Conservation (phyloP, 257 asterid species). For the Galeopsis tetrahit region DNA sequence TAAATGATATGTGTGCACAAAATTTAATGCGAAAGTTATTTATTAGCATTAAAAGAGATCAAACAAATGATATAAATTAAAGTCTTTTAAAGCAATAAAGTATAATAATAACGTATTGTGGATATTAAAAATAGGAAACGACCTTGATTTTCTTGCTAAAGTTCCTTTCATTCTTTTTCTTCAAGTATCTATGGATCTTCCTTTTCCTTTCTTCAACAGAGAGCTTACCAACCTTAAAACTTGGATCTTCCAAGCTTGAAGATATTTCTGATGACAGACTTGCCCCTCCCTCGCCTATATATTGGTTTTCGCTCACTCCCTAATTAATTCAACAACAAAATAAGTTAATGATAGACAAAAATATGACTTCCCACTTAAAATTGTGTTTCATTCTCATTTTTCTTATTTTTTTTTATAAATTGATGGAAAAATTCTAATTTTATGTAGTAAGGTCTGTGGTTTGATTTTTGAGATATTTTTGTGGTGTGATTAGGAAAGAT, state of each 20-base stretch:
- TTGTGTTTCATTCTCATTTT: too few relatives aligned
- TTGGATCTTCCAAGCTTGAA: constrained; percentile 76
- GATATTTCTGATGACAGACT: constrained; percentile 63
- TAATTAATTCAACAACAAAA: not conserved
- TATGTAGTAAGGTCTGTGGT: too few relatives aligned
- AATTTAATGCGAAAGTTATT: too few relatives aligned
- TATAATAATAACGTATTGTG: not conserved
- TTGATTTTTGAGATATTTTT: too few relatives aligned
- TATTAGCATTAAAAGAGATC: too few relatives aligned
- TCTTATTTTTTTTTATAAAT: too few relatives aligned
- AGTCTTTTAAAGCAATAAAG: too few relatives aligned
- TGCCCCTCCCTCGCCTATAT: constrained; percentile 47
- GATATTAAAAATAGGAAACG: constrained; percentile 19
- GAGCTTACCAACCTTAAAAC: constrained; percentile 70
- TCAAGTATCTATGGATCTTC: constrained; percentile 81
- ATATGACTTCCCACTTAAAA: too few relatives aligned
- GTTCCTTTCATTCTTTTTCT: constrained; percentile 86
- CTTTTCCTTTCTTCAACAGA: constrained; percentile 84
- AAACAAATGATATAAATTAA: not conserved
- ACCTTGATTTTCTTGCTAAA: constrained; percentile 97
- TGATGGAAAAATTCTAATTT: too few relatives aligned
- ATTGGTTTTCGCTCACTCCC: constrained; percentile 53
- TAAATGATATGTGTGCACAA: too few relatives aligned
- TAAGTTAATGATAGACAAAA: too few relatives aligned
- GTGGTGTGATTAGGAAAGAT: too few relatives aligned